These are phyloP conservation scores for Fomitopsis serialis DNA, from an alignment of 768 basidiomycete species.

Conservation along the genomic window DNA sequence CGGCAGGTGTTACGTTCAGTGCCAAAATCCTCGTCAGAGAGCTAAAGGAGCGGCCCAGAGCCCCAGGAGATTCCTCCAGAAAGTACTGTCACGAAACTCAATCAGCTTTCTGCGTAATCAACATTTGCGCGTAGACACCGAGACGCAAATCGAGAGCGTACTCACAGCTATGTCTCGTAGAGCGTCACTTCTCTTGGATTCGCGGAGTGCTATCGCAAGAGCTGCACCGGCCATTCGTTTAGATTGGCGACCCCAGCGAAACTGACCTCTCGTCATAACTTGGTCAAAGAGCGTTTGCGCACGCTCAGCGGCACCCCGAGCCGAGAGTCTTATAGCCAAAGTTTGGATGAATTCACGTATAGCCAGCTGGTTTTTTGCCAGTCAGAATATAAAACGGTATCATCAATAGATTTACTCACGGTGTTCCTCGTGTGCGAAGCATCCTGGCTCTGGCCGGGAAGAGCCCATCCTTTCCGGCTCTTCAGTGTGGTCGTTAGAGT, in stretches of 20 bases:
- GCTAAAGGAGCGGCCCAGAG: conserved; percentile 51
- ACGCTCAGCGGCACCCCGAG: conserved; percentile 57
- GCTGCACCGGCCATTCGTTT: conserved; percentile 66
- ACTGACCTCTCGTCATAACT: conserved; percentile 50
- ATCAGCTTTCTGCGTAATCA: conserved; percentile 17
- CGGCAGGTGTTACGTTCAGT: conserved; percentile 46
- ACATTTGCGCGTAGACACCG: conserved; percentile 6
- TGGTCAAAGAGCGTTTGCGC: conserved; percentile 66
- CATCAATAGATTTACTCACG: conserved; percentile 32
- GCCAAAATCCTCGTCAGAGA: conserved; percentile 48
- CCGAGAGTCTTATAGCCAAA: conserved; percentile 52
- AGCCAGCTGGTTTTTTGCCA: conserved; percentile 38
- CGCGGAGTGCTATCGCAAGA: conserved; percentile 65
- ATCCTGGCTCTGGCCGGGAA: conserved; percentile 64
- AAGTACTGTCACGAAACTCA: conserved; percentile 30
- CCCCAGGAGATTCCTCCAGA: conserved; percentile 44
- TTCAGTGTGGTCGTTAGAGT: conserved; percentile 32
- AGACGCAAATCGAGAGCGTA: conserved; percentile 6
- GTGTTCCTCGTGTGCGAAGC: conserved; percentile 57
- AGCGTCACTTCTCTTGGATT: conserved; percentile 62
- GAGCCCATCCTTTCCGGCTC: conserved; percentile 49
- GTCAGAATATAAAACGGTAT: not conserved
- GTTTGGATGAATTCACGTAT: conserved; percentile 61
- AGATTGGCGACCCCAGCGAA: conserved; percentile 73
- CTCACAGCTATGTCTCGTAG: conserved; percentile 61